Evolutionary conservation across 257 asterid genomes (phyloP).

Genomic region (Anisodus tanguticus): DNA sequence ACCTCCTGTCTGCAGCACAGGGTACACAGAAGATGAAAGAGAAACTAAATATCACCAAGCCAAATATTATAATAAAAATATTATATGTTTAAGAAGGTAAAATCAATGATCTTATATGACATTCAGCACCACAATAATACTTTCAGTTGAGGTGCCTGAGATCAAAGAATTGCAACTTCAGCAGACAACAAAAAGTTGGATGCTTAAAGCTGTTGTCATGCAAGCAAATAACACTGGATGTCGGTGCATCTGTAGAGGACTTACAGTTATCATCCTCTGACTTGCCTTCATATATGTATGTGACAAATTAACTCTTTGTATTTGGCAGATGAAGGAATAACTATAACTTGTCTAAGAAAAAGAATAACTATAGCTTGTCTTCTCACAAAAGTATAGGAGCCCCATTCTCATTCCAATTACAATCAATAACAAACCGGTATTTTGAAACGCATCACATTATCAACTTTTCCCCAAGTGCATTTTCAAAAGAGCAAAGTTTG

Average conservation of each 20-base stretch:
- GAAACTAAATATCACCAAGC: conserved; percentile 24
- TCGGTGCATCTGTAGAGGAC: background rate
- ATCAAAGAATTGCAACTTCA: background rate
- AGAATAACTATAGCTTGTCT: background rate
- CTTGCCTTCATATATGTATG: background rate
- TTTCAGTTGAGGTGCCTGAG: conserved; percentile 18
- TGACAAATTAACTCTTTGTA: background rate
- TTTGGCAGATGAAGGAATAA: background rate
- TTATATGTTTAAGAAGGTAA: background rate
- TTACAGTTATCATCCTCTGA: background rate
- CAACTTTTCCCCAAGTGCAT: background rate
- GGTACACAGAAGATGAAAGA: conserved; percentile 31
- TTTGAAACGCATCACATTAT: background rate
- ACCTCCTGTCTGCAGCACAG: conserved; percentile 77
- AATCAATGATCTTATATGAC: background rate
- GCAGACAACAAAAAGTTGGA: background rate
- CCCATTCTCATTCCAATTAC: conserved; percentile 9
- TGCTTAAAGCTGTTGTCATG: background rate
- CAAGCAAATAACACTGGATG: background rate
- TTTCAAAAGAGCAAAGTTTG: background rate
- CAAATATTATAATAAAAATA: background rate
- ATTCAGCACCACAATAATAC: background rate
- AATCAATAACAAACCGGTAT: background rate
- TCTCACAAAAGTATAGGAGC: background rate
- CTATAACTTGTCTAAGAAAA: background rate